These are phyloP conservation scores for Tephrocybe sp. DNA, from an alignment of 768 basidiomycete species.

Conservation along the genomic window DNA sequence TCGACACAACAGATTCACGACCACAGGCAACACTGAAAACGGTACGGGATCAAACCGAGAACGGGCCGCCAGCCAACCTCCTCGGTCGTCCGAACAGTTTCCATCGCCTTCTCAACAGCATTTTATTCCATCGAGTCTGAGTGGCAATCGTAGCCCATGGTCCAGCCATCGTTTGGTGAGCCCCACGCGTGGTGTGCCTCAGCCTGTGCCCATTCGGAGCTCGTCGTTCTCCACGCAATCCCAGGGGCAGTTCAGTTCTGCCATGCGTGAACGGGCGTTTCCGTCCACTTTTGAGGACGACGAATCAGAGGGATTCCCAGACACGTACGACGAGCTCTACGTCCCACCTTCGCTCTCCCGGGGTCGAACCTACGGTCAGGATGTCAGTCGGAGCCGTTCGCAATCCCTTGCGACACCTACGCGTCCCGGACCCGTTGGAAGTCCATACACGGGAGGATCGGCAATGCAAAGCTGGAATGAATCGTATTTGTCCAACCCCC, in stretches of 20 bases:
- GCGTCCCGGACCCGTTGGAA: slow-evolving; percentile 54
- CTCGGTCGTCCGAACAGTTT: slow-evolving; percentile 49
- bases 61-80: slow-evolving; percentile 72
- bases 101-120: slow-evolving; percentile 54
- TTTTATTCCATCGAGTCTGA: slow-evolving; percentile 50
- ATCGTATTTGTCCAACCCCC: slow-evolving; percentile 53
- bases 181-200: slow-evolving; percentile 37
- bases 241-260: slow-evolving; percentile 57
- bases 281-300: slow-evolving; percentile 83
- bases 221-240: slow-evolving; percentile 65
- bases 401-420: slow-evolving; percentile 69
- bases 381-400: slow-evolving; percentile 71
- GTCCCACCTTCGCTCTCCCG: slow-evolving; percentile 46
- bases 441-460: slow-evolving; percentile 42
- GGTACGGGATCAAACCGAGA: slow-evolving; percentile 50
- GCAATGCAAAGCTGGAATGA: slow-evolving; percentile 64
- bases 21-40: slow-evolving; percentile 37
- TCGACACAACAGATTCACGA: slow-evolving; percentile 61
- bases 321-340: slow-evolving; percentile 61
- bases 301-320: slow-evolving; percentile 64
- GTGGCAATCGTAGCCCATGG: slow-evolving; percentile 44
- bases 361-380: slow-evolving; percentile 61
- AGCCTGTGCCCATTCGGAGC: slow-evolving; percentile 62
- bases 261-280: slow-evolving; percentile 68
- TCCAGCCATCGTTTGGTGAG: slow-evolving; percentile 45